phyloP scores from a whole-genome alignment of 2,329 filamentous ascomycete genomes.

The Botrytis galanthina region DNA sequence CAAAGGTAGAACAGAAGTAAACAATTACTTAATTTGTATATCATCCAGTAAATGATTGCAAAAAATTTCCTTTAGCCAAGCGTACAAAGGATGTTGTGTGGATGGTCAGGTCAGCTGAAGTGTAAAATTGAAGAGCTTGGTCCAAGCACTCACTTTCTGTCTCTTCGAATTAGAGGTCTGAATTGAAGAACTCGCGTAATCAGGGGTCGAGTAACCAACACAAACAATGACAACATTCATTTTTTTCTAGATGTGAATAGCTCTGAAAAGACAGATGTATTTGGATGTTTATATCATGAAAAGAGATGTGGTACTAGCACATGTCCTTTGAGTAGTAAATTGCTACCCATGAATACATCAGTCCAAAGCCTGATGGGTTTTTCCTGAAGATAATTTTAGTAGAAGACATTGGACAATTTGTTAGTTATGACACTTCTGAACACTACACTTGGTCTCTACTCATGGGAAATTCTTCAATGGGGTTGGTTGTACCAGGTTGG shows the following conservation, averaged over 20 bases:
- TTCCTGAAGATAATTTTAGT: background rate
- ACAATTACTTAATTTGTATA: background rate
- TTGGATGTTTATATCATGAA: no score
- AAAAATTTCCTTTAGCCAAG: background rate
- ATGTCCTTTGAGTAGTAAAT: background rate
- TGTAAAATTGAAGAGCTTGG: background rate
- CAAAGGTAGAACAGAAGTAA: background rate
- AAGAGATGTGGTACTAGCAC: background rate
- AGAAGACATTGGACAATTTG: background rate
- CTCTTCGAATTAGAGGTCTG: background rate
- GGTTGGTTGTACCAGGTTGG: no score
- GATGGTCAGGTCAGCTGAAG: background rate
- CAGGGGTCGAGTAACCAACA: background rate
- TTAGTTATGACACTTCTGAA: background rate
- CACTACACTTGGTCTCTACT: background rate
- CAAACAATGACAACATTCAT: background rate
- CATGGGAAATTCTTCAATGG: background rate
- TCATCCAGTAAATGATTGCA: constrained; percentile 3
- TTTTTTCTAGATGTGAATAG: background rate
- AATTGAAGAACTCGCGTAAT: background rate
- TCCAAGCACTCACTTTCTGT: background rate
- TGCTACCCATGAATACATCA: background rate
- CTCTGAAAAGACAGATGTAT: background rate
- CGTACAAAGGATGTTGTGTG: background rate
- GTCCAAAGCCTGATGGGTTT: background rate